Conservation (phyloP, 495 filamentous ascomycete genomes). For the Oidiodendron maius region DNA sequence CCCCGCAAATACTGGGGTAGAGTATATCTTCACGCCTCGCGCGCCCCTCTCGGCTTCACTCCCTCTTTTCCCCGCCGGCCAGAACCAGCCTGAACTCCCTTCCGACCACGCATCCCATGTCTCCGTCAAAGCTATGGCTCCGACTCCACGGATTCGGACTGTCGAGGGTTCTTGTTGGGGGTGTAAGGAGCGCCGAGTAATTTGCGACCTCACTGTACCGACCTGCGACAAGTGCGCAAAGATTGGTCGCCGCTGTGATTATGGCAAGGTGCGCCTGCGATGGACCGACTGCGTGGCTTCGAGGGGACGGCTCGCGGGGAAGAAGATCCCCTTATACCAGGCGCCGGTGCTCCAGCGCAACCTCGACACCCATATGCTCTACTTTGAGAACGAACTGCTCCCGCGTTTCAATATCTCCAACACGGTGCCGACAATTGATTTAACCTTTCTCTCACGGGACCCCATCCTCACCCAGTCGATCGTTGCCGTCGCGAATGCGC, state of each 20-base stretch:
- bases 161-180: constrained; percentile 34
- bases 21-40: too few species aligned
- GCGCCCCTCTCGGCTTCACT: background rate
- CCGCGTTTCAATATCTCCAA: constrained; percentile 26
- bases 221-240: constrained; percentile 28
- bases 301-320: constrained; percentile 24
- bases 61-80: background rate
- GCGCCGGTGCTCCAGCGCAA: constrained; percentile 12
- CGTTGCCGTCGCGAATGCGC: constrained; percentile 26
- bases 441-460: constrained; percentile 21
- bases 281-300: constrained; percentile 28
- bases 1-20: too few species aligned
- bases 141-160: constrained; percentile 25
- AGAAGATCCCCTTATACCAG: constrained; percentile 26
- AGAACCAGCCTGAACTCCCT: background rate
- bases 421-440: constrained; percentile 18
- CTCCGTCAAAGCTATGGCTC: constrained; percentile 16
- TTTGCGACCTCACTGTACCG: constrained; percentile 29
- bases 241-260: constrained; percentile 28
- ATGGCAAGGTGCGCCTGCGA: constrained; percentile 30
- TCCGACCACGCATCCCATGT: constrained; percentile 9
- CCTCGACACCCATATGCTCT: constrained; percentile 23
- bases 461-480: constrained; percentile 22
- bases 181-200: constrained; percentile 33
- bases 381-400: constrained; percentile 26